phyloP scores from a whole-genome alignment of 1,284 basidiomycete genomes.

The Apiotrichum porosum region DNA sequence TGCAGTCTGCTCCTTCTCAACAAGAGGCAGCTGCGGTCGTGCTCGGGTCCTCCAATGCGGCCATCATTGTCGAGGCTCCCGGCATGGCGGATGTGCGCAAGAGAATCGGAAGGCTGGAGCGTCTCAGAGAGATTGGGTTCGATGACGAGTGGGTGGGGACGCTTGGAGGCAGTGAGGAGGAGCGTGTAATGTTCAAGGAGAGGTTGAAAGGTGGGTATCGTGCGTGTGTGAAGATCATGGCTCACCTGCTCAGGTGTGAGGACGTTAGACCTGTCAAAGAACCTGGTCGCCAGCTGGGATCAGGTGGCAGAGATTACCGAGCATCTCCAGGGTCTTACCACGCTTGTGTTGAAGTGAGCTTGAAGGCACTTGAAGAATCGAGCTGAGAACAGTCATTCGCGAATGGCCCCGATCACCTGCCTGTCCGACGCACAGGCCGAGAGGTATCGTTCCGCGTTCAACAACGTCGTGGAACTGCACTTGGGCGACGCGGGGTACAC shows the following conservation, averaged over 20 bases:
- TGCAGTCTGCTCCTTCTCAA: too few relatives aligned
- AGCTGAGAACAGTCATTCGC: slow-evolving; percentile 25
- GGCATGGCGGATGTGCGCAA: slow-evolving; percentile 69
- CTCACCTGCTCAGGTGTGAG: slow-evolving; percentile 71
- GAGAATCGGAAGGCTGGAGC: slow-evolving; percentile 63
- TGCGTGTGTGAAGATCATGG: slow-evolving; percentile 9
- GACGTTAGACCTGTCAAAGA: slow-evolving; percentile 75
- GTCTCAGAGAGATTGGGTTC: slow-evolving; percentile 70
- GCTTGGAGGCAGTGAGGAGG: slow-evolving; percentile 53
- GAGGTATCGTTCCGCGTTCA: slow-evolving; percentile 53
- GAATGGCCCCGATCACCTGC: slow-evolving; percentile 65
- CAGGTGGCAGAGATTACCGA: slow-evolving; percentile 61
- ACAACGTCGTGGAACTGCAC: slow-evolving; percentile 60
- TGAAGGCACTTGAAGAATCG: background rate
- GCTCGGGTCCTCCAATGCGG: slow-evolving; percentile 73
- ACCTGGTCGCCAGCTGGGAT: slow-evolving; percentile 69
- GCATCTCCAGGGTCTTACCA: slow-evolving; percentile 61
- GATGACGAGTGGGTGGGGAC: slow-evolving; percentile 59
- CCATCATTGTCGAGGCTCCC: slow-evolving; percentile 82
- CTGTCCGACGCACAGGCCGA: too few relatives aligned
- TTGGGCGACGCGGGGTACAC: slow-evolving; percentile 67
- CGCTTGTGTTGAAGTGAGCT: slow-evolving; percentile 69
- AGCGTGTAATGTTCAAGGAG: slow-evolving; percentile 22
- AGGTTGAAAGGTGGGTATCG: slow-evolving; percentile 25
- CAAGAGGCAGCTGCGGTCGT: slow-evolving; percentile 47